Evolutionary conservation across 768 basidiomycete species (phyloP), one percentile per base, ranked within the genome.

Genomic region (Nidularia pulvinata): DNA sequence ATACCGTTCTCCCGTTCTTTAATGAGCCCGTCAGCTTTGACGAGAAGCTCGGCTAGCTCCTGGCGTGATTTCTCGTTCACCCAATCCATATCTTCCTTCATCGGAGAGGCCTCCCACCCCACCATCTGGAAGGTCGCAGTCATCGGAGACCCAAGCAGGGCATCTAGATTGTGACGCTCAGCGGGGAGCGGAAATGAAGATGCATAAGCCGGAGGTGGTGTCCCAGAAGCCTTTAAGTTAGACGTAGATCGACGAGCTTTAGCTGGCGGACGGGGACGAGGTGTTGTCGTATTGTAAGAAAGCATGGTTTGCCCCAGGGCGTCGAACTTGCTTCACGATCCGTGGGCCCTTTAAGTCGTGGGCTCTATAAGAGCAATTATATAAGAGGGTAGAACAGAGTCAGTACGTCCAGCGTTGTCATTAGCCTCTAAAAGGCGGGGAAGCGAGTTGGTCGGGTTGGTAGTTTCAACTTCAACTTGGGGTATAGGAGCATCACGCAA

Each of bases 1-100:
- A 48, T 64, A 89, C 92, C 91, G 57, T 79, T 81, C 70, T 90
- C 91, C 37, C 91, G 77, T 54, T 85, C 83, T 64, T 84, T 87
- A 58, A 94, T 92, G 47, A 93, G 73, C 55, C 74, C 83, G 57
- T 88, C 87, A 0, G 91, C 92, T 64, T 86, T 85, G 45, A 83
- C 69, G 35, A 94, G 78, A 43, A 93, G 73, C 43, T 80, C 79
- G 4, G 84, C 77, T 45, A 94, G 77, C 60, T 91, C 89, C 60
- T 88, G 89, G 37, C 83, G 78, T n/a, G 88, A 89, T 61, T 73
- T 80, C 57, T 86, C 86, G 55, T 79, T 74, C 59, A 79, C 69
- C 86, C 85, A 84, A 22, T 77, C 75, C 10, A 57, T 52, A 37
- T 60, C 59, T 32, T 52, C 59, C 14, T 65, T 13, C 34, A 16